phyloP scores from a whole-genome alignment of 257 asterid genomes.

The Solanum appendiculatum region DNA sequence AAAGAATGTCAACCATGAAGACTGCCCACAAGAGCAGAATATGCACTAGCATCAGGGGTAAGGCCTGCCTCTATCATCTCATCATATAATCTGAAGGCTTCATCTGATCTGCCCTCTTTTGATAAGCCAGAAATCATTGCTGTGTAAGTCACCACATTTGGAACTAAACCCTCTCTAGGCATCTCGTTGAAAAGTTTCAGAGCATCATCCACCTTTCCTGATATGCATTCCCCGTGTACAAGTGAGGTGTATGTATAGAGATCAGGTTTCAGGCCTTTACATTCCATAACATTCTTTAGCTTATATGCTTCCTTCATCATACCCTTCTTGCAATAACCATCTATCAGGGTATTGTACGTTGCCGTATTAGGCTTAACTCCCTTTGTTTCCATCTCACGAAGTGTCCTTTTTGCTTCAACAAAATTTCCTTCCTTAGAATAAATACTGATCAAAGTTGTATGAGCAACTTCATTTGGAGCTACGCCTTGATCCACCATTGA shows the following conservation, averaged over 20 bases:
- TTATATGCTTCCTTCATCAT: constrained; percentile 19
- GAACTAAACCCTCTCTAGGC: constrained; percentile 29
- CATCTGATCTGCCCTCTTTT: constrained; percentile 65
- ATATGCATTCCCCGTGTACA: constrained; percentile 62
- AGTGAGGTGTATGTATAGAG: constrained; percentile 67
- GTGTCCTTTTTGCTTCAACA: constrained; percentile 19
- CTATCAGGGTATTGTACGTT: constrained; percentile 22
- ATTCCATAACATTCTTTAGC: constrained; percentile 48
- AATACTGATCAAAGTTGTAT: constrained; percentile 18
- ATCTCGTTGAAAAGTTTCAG: constrained; percentile 57
- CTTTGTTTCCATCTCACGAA: constrained; percentile 15
- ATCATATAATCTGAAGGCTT: constrained; percentile 68
- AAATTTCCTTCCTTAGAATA: constrained; percentile 22
- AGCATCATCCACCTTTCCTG: constrained; percentile 58
- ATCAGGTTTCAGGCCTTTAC: constrained; percentile 46
- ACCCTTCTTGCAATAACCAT: constrained; percentile 27
- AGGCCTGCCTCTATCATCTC: constrained; percentile 72
- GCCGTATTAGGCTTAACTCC: constrained; percentile 21
- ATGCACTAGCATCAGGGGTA: constrained; percentile 56
- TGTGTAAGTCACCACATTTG: constrained; percentile 48
- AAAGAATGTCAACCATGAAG: constrained; percentile 29
- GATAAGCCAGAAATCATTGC: constrained; percentile 65
- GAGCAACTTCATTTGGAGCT: constrained; percentile 28
- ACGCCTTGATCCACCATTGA: constrained; percentile 60
- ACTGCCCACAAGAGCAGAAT: constrained; percentile 79